Conservation (phyloP, 257 asterid species). For the Solanum bulbocastanum region DNA sequence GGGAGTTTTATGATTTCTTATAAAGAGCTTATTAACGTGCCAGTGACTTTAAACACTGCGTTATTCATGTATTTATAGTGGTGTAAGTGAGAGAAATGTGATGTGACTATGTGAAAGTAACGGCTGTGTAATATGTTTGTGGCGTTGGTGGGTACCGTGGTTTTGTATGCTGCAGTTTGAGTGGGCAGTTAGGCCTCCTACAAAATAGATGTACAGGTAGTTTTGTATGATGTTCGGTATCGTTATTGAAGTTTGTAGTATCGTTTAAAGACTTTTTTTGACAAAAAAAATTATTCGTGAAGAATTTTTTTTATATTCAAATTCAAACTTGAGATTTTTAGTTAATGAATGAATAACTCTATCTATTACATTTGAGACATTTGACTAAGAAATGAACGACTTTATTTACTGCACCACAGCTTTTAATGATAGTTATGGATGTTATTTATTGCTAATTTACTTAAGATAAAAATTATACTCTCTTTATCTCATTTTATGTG, state of each 20-base stretch:
- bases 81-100: not conserved
- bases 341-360: not conserved
- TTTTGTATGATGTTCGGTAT: no score
- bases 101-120: not conserved
- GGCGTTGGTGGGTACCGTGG: not conserved
- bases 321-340: accelerated
- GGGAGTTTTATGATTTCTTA: not conserved
- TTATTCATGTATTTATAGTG: not conserved
- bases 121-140: not conserved
- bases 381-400: no score
- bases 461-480: no score
- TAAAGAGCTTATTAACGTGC: not conserved
- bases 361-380: no score
- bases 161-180: not conserved
- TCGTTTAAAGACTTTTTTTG: no score
- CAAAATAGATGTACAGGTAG: not conserved
- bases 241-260: no score
- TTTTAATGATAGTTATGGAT: not conserved
- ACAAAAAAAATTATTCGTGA: no score
- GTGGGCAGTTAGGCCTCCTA: not conserved
- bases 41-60: not conserved
- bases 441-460: no score
- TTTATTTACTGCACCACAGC: not conserved
- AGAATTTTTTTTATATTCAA: not conserved
- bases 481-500: no score